These are phyloP conservation scores for Aspergillus viridinutans DNA, from an alignment of 2,329 filamentous ascomycete species.

Conservation along the genomic window DNA sequence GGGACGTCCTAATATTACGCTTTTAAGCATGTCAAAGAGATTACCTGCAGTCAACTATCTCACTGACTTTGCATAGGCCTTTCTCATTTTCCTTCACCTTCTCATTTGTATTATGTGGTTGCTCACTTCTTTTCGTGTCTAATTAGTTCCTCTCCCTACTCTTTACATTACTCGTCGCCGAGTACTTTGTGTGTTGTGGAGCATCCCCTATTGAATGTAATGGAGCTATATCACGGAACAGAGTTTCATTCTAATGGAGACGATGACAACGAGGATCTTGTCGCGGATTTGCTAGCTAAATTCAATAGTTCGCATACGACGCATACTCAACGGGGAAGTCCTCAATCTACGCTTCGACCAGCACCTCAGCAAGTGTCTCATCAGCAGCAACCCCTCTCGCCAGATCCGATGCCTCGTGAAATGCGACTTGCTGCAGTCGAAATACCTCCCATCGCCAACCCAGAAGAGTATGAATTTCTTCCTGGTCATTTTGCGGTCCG, in stretches of 20 bases:
- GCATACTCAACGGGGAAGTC: not conserved
- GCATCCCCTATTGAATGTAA: not conserved
- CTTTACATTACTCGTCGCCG: not conserved
- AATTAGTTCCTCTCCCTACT: not conserved
- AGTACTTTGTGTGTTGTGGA: not conserved
- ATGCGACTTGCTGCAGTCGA: conserved; percentile 21
- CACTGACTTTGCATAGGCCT: not conserved
- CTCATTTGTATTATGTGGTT: not conserved
- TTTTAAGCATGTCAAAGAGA: not conserved
- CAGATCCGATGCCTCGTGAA: not conserved
- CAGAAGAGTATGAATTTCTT: conserved; percentile 35
- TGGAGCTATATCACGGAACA: not conserved
- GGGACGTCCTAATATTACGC: not conserved
- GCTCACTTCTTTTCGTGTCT: not conserved
- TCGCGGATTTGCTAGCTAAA: conserved; percentile 17
- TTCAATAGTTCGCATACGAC: conserved; percentile 2
- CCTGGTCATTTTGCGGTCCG: conserved; percentile 36
- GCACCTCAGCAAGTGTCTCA: not conserved
- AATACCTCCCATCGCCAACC: conserved; percentile 27
- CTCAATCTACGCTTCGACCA: not conserved
- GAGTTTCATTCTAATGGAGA: not conserved
- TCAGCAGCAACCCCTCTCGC: not conserved
- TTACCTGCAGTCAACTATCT: not conserved
- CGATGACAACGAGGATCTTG: conserved; percentile 14
- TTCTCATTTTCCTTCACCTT: not conserved